A percentile compares a stretch with the other conserved stretches of the same genome.
phyloP scores from a whole-genome alignment of 1,284 basidiomycete species.

The Cronartium ribicola region DNA sequence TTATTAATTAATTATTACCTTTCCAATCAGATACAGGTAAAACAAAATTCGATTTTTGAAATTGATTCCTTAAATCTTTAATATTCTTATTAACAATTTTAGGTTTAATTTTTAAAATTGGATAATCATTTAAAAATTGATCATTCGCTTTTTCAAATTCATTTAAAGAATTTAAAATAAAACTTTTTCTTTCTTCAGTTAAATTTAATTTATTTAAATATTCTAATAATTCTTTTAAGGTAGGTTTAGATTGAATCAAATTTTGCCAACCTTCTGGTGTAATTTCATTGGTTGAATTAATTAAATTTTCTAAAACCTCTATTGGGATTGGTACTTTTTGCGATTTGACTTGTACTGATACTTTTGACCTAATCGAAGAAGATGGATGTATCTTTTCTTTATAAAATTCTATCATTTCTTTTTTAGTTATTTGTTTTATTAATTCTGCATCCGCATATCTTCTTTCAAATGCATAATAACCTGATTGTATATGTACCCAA shows the following conservation, averaged over 20 bases:
- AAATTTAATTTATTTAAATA: background rate
- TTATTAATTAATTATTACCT: background rate
- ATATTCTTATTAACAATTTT: background rate
- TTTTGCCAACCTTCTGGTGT: background rate
- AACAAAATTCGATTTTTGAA: background rate
- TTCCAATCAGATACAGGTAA: background rate
- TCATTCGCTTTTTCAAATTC: background rate
- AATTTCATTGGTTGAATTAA: background rate
- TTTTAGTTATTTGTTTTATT: constrained; percentile 46
- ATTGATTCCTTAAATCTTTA: background rate
- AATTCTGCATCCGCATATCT: constrained; percentile 48
- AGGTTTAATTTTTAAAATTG: background rate
- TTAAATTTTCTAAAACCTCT: background rate
- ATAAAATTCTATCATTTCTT: constrained; percentile 49
- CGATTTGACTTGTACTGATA: constrained; percentile 48
- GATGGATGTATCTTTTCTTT: constrained; percentile 48
- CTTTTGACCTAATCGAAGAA: constrained; percentile 47
- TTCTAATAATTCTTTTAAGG: background rate
- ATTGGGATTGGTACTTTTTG: constrained; percentile 34
- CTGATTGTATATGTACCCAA: constrained; percentile 50
- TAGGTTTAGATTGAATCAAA: background rate
- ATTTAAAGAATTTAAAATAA: background rate
- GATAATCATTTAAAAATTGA: background rate
- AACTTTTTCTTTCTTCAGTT: background rate
- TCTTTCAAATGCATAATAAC: constrained; percentile 41